Base-by-base conservation (phyloP, 306 rosid genomes). In the Lotus japonicus region DNA sequence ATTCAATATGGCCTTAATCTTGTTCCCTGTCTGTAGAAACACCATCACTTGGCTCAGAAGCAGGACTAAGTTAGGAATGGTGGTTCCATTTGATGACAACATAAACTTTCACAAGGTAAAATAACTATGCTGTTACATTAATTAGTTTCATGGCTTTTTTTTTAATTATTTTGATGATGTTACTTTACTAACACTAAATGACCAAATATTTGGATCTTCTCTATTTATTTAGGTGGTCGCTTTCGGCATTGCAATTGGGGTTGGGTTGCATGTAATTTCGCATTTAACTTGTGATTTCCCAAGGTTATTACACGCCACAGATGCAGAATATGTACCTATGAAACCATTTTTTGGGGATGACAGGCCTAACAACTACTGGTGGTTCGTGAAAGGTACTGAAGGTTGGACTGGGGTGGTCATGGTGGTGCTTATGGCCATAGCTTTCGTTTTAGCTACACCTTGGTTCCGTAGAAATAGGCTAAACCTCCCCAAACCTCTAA, bases 381-480 rank as follows among this genome's bases (percentile, higher is more conserved):
- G 94, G 96, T 89, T 91, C 11, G 91, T 88, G 62, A 88, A 88
- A 64, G 96, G 94, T 15, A 86, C 81, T 0, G 96, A 88, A 64
- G 97, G 96, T 9, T 88, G 92, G 96, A 91, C 97, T 0, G 96
- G 97, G 18, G 79, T 91, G 51, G 76, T 81, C 21, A 91, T 91
- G 91, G 83, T 91, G 72, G 91, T 83, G 59, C 83, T 88, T 5
- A 91, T 91, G 97, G 76, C 85, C n/a, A 86, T 91, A 64, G 84
- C 97, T 55, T 91, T 68, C 75, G 78, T 58, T 28, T 62, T 91
- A 48, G 97, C 97, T 6, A 89, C 81, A 23, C 97, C 97, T 5
- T 86, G 97, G 96, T 88, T 91, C 71, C 87, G 96, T 5, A 79
- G 88, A 16, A 91, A 68, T 65, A 71, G 80, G 59, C 74, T 84